Base-by-base conservation (phyloP, 257 asterid genomes). In the Sherardia arvensis region DNA sequence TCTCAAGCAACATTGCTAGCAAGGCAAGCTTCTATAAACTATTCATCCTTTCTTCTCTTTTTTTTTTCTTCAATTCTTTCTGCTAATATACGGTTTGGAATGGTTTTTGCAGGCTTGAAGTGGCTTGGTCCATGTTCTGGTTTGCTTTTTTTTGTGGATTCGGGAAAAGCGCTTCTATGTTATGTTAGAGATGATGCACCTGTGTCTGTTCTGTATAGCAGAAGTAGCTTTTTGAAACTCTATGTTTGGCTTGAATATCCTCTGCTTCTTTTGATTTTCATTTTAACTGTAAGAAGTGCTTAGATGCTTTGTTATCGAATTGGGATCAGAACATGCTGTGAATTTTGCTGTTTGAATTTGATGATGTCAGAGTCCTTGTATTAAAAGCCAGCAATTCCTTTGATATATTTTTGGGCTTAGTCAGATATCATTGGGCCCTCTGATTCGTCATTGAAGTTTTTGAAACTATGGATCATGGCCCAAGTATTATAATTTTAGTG, bases 1-100 rank as follows among this genome's bases (percentile, higher is more conserved):
- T 74, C 55, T 74, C 79, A 25, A 74, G 48, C 79, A 74, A 74
- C 71, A 74, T 74, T 58, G 79, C 76, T 28, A 61, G 65, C 73
- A 74, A 74, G 79, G 75, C 66, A 58, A 71, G 75, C 45, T 9
- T n/a, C n/a, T 22, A 48, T 7, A 17, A 29, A 58, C 40, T 28
- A 30, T 53, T 15, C 28, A 15, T 56, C 38, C 18, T 6, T n/a
- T 68, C 20, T 28, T 6, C 5, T 14, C 7, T 7, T 29, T 30
- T n/a, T n/a, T n/a, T n/a, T n/a, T n/a, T n/a, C n/a, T n/a, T n/a
- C n/a, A n/a, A n/a, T 9, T 48, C 33, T 64, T 30, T 8, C 33
- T 30, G 43, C 34, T 21, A 14, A 45, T 12, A 7, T 15, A 29
- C 23, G 1, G 51, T n/a, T 45, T 56, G 64, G 59, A 38, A 32